Base-by-base conservation (phyloP, 1,284 basidiomycete genomes). In the Marasmius sp. region DNA sequence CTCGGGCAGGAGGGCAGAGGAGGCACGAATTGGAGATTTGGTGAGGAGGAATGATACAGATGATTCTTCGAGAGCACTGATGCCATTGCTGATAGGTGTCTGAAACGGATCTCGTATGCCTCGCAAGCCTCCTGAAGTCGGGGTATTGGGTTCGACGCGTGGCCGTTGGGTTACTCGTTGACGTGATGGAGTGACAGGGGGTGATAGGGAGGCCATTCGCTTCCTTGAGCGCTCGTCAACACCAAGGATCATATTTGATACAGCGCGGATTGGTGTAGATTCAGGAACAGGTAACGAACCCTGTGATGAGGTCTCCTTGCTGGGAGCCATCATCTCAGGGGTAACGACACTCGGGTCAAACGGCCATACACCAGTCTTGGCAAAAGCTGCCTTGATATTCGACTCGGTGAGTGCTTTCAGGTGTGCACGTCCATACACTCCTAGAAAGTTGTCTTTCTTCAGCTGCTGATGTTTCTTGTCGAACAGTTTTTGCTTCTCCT, bases 281-380 rank as follows among this genome's bases (percentile, higher is more conserved):
- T 16, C 5, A 3, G 57, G 41, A 20, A 33, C 47, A 68, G 64
- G 49, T 6, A 52, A 56, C 67, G 18, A 66, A 62, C 20, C 65
- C 65, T 16, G 58, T 61, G 57, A 70, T 5, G 27, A 27, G 2
- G 27, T 27, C 27, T 27, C 27, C 5, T 27, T 27, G 5, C 27
- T 71, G 43, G 72, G 72, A 14, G 68, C 72, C 62, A 74, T 68
- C 68, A 69, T 72, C 4, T 62, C 67, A 0, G 41, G 9, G 0
- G 73, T 72, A 6, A 80, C 63, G 5, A 73, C 70, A 61, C 67
- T 48, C 0, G 62, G 71, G 62, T 80, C 70, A 57, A 75, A 74
- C 7, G 75, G 77, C n/a, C 65, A 49, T 16, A 79, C 62, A 3
- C 77, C 77, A 6, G 77, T 79, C 58, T 71, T 74, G 8, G 45